Conservation (phyloP, 495 filamentous ascomycete genomes). For the Glarea lozoyensis region DNA sequence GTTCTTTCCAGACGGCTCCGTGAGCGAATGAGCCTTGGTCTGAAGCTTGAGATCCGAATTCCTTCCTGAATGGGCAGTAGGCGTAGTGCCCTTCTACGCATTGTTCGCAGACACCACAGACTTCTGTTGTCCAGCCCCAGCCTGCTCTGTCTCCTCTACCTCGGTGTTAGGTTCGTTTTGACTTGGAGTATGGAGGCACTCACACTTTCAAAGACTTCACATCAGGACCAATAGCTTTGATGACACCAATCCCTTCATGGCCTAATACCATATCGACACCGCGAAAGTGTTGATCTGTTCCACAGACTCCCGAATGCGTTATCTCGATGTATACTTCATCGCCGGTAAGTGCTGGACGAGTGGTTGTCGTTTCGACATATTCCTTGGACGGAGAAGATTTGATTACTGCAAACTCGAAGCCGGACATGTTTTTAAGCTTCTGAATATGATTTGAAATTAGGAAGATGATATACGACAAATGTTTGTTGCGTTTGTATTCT, state of each 20-base stretch:
- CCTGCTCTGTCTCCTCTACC: no score
- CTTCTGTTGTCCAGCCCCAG: no score
- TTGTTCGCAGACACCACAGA: no score
- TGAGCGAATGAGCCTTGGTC: no score
- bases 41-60: no score
- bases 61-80: no score
- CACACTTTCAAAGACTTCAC: conserved; percentile 22
- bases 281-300: neutral
- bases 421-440: neutral
- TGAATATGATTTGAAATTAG: neutral
- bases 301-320: neutral
- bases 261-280: conserved; percentile 40
- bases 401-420: neutral
- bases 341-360: neutral
- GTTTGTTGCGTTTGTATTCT: neutral
- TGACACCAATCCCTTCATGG: conserved; percentile 44
- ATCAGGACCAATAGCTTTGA: conserved; percentile 28
- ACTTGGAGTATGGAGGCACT: no score
- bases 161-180: no score
- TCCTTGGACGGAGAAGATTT: neutral
- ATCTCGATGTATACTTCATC: neutral
- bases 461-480: neutral
- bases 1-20: no score
- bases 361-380: neutral
- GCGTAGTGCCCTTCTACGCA: no score